Conservation (phyloP, 2,329 filamentous ascomycete genomes). For the Diaporthe eres region DNA sequence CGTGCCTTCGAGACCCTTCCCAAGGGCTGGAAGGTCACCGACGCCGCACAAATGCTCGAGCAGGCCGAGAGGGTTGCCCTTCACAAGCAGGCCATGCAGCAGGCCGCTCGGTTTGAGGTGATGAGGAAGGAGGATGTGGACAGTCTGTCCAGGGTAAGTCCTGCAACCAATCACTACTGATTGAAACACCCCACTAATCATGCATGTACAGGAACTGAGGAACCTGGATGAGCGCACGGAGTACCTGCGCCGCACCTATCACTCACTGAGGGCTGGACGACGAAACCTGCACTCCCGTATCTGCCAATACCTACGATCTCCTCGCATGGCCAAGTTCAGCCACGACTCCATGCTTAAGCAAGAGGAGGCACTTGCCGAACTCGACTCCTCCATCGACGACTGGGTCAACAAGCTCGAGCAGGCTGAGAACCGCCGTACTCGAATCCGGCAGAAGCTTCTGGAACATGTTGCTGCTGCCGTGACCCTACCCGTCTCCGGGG, state of each 20-base stretch:
- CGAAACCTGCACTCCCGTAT: slow-evolving; percentile 83
- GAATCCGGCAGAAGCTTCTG: slow-evolving; percentile 83
- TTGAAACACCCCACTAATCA: slow-evolving; percentile 19
- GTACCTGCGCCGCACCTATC: slow-evolving; percentile 83
- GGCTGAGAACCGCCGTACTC: slow-evolving; percentile 81
- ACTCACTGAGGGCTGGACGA: slow-evolving; percentile 80
- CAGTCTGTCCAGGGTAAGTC: slow-evolving; percentile 71
- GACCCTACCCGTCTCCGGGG: slow-evolving; percentile 59
- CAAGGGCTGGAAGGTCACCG: slow-evolving; percentile 66
- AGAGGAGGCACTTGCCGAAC: slow-evolving; percentile 82
- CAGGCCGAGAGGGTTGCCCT: slow-evolving; percentile 64
- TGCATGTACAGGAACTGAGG: slow-evolving; percentile 73
- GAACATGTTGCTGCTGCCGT: slow-evolving; percentile 84
- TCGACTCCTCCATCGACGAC: slow-evolving; percentile 84
- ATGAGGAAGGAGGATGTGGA: slow-evolving; percentile 74
- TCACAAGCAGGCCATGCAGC: slow-evolving; percentile 72
- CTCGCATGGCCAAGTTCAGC: slow-evolving; percentile 79
- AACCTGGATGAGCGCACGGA: slow-evolving; percentile 83
- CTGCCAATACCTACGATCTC: slow-evolving; percentile 81
- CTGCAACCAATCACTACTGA: not conserved
- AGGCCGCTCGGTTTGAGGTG: slow-evolving; percentile 76
- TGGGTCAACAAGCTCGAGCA: slow-evolving; percentile 86
- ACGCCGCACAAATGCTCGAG: slow-evolving; percentile 65
- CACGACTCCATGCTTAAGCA: slow-evolving; percentile 83
- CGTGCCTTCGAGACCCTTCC: slow-evolving; percentile 74